These are phyloP conservation scores for Cercospora beticola DNA, from an alignment of 2,329 filamentous ascomycete species.

Conservation along the genomic window DNA sequence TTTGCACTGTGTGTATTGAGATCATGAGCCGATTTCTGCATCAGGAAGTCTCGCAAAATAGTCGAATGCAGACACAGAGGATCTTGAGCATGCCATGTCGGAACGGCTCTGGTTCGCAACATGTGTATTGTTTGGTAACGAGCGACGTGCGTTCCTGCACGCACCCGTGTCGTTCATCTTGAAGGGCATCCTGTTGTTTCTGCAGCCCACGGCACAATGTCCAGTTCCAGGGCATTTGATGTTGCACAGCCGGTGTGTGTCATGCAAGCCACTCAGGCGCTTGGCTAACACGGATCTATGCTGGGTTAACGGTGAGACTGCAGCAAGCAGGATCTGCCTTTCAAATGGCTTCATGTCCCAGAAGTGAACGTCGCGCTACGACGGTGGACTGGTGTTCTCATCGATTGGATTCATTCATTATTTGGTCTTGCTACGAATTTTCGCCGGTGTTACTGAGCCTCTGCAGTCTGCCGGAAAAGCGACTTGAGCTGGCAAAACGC, in stretches of 20 bases:
- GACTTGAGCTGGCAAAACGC: constrained; percentile 27
- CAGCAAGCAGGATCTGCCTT: neutral
- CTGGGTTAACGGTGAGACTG: neutral
- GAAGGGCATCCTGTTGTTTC: neutral
- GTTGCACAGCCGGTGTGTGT: constrained; percentile 10
- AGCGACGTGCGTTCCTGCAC: constrained; percentile 3
- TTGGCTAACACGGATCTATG: neutral
- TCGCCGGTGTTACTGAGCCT: constrained; percentile 19
- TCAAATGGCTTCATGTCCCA: neutral
- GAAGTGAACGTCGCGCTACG: neutral
- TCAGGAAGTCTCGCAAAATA: neutral
- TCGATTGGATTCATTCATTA: neutral
- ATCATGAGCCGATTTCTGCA: neutral
- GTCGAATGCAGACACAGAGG: neutral
- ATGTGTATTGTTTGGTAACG: neutral
- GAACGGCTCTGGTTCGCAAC: neutral
- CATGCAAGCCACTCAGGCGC: constrained; percentile 5
- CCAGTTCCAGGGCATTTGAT: neutral
- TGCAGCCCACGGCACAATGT: neutral
- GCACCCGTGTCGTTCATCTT: neutral
- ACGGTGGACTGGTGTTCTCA: neutral
- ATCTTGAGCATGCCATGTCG: neutral
- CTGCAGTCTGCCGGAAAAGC: constrained; percentile 19
- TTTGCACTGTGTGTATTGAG: neutral
- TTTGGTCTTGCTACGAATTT: constrained; percentile 8